Evolutionary conservation across 495 filamentous ascomycete genomes (phyloP).

Genomic region (Podospora didyma): DNA sequence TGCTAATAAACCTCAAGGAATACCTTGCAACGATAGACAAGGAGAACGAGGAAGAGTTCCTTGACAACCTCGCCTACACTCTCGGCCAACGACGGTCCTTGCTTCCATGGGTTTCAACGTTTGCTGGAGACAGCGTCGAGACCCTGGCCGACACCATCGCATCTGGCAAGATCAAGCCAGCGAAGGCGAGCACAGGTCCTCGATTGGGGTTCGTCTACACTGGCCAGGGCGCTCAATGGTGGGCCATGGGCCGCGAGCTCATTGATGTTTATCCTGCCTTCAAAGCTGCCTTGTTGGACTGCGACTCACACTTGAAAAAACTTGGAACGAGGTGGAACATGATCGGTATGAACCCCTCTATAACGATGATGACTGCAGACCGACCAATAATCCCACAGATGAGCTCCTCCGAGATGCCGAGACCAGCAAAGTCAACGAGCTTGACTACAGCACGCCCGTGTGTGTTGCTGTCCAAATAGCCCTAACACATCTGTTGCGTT

Average conservation of each 20-base stretch:
- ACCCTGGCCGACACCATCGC: conserved; percentile 16
- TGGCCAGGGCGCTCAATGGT: conserved; percentile 51
- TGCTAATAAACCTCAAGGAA: conserved; percentile 25
- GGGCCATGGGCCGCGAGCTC: conserved; percentile 51
- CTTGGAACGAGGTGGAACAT: conserved; percentile 25
- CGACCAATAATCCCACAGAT: conserved; percentile 8
- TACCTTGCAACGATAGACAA: conserved; percentile 1
- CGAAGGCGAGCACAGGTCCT: neutral
- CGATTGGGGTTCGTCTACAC: conserved; percentile 36
- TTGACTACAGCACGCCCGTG: conserved; percentile 37
- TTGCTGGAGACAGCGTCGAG: conserved; percentile 13
- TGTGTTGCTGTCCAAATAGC: conserved; percentile 51
- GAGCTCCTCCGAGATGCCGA: conserved; percentile 24
- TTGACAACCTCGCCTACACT: conserved; percentile 32
- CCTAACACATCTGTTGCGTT: conserved; percentile 48
- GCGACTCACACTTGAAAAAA: conserved; percentile 27
- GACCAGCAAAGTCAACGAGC: conserved; percentile 21
- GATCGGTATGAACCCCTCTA: conserved; percentile 10
- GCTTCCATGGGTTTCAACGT: conserved; percentile 21
- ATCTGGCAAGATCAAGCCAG: conserved; percentile 16
- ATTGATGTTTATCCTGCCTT: conserved; percentile 29
- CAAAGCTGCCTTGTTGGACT: conserved; percentile 23
- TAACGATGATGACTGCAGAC: no score
- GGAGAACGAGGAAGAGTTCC: conserved; percentile 16
- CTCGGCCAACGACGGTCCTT: conserved; percentile 27